Evolutionary conservation across 1,284 basidiomycete species (phyloP).

Genomic region (Calocybe gambosa): DNA sequence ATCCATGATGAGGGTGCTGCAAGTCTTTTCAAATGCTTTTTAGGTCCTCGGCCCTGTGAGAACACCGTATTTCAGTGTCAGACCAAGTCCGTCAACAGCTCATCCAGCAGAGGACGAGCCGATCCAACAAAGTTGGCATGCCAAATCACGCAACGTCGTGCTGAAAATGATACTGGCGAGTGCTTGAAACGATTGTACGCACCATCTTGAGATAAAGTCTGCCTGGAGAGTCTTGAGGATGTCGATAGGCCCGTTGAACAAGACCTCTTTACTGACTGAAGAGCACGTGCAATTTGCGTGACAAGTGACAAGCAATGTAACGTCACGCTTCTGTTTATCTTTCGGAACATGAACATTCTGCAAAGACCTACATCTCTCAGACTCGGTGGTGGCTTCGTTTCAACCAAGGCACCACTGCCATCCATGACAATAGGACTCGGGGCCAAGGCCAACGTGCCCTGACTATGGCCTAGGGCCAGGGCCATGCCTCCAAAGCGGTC

Average conservation of each 20-base stretch:
- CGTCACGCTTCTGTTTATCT: slow-evolving; percentile 2
- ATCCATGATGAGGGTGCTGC: slow-evolving; percentile 99
- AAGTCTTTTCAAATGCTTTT: slow-evolving; percentile 99
- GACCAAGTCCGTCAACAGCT: slow-evolving; percentile 21
- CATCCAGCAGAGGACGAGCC: slow-evolving; percentile 26
- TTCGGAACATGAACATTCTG: too few relatives aligned
- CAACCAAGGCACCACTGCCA: too few relatives aligned
- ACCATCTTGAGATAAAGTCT: slow-evolving; percentile 36
- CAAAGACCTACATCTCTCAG: too few relatives aligned
- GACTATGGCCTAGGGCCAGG: too few relatives aligned
- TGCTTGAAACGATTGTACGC: slow-evolving; percentile 23
- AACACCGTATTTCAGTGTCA: slow-evolving; percentile 13
- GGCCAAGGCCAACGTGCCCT: too few relatives aligned
- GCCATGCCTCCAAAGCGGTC: too few relatives aligned
- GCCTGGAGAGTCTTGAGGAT: slow-evolving; percentile 38
- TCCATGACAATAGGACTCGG: too few relatives aligned
- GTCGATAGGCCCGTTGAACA: slow-evolving; percentile 36
- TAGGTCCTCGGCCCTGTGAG: slow-evolving; percentile 87
- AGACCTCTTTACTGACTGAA: slow-evolving; percentile 19
- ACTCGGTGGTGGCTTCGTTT: too few relatives aligned
- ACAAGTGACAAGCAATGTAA: slow-evolving; percentile 13
- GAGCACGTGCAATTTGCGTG: slow-evolving; percentile 18
- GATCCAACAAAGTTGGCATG: slow-evolving; percentile 30
- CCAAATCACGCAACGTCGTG: slow-evolving; percentile 17
- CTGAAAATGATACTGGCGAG: slow-evolving; percentile 15